Evolutionary conservation across 2,329 filamentous ascomycete species (phyloP), one percentile per base, ranked within the genome.

Genomic region (Pseudogymnoascus sp.): DNA sequence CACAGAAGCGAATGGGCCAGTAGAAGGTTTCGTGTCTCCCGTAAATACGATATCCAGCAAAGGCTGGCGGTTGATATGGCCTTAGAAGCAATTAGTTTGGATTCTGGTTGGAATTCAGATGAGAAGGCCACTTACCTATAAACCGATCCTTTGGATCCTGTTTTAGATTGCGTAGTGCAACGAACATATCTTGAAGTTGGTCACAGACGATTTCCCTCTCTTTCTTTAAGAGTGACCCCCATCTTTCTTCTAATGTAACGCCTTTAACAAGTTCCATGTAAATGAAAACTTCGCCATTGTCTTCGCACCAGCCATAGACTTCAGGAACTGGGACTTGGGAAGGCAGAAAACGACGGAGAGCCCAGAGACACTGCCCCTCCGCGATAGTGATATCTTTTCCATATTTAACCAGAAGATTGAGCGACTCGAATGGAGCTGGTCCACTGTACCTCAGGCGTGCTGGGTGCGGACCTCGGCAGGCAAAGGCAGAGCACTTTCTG

Each of bases 361-460:
- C 64, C 65, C 69, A 72, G 10, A 73, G 67, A 61, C 60, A 65
- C 62, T 70, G 67, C 21, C 61, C 71, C 62, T 74, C 71, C 4
- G 67, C 63, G 45, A 71, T 60, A 10, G 59, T 60, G 5, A 68
- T 62, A 12, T 60, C 19, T 37, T 34, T 63, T 59, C 70, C 71
- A 65, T 67, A 71, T 61, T 73, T 74, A 15, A 73, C 68, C 57
- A 73, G 62, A 26, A 74, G 63, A 7, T 66, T 64, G 34, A 72
- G 59, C 15, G 67, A 33, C 60, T 68, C 62, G 52, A 73, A 72
- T n/a, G 66, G 48, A 15, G 67, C 65, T 41, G 70, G 69, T 10
- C 35, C 35, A 19, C 19, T 19, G 9, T 10, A 8, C 19, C 63
- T 59, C 9, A 65, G 66, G 59, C 56, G 26, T 18, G 15, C 15